These are phyloP conservation scores for Fusarium longipes DNA, from an alignment of 2,329 filamentous ascomycete genomes.

Conservation along the genomic window DNA sequence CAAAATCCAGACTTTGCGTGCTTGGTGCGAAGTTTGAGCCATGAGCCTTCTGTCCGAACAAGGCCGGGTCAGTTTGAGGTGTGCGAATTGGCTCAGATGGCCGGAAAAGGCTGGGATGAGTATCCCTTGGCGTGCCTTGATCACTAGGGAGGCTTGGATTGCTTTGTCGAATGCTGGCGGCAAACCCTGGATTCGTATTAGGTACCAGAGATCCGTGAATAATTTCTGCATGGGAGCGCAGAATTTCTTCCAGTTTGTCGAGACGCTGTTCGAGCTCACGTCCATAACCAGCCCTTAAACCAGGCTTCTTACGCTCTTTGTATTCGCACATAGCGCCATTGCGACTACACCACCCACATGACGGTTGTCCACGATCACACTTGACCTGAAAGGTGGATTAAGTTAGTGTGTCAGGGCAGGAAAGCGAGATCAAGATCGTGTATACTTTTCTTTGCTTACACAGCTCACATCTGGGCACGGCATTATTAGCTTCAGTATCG, in stretches of 20 bases:
- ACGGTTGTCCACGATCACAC: constrained; percentile 80
- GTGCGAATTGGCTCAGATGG: constrained; percentile 62
- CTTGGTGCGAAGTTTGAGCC: constrained; percentile 56
- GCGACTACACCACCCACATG: constrained; percentile 74
- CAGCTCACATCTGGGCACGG: constrained; percentile 71
- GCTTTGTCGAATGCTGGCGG: constrained; percentile 61
- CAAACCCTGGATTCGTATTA: constrained; percentile 48
- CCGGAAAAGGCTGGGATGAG: constrained; percentile 58
- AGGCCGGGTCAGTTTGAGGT: constrained; percentile 65
- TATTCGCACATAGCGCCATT: constrained; percentile 74
- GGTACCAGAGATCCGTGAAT: constrained; percentile 66
- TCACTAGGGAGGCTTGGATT: constrained; percentile 65
- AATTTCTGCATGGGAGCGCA: constrained; percentile 74
- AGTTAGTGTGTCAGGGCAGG: constrained; percentile 19
- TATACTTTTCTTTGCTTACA: constrained; percentile 83
- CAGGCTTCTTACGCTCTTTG: constrained; percentile 75
- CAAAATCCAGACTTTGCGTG: constrained; percentile 63
- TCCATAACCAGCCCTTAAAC: constrained; percentile 74
- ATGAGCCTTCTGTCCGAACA: constrained; percentile 72
- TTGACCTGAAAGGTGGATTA: constrained; percentile 65
- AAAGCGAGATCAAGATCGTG: neutral
- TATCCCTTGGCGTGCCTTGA: constrained; percentile 66
- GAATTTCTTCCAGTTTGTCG: constrained; percentile 74
- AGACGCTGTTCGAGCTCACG: constrained; percentile 78
- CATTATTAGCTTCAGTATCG: constrained; percentile 52